Evolutionary conservation across 306 rosid species (phyloP).

Genomic region (Castanea crenata): DNA sequence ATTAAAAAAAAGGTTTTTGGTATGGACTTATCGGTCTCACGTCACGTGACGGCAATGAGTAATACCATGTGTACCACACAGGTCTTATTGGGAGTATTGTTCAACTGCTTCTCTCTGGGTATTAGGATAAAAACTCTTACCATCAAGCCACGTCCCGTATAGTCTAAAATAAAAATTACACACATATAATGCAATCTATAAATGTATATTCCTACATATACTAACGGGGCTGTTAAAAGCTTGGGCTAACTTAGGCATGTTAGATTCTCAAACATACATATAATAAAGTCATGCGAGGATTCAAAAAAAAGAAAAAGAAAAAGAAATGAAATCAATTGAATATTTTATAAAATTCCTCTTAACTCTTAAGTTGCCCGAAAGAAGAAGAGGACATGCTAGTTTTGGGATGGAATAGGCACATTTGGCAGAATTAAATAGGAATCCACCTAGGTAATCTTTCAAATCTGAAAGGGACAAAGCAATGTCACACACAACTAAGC

Average conservation of each 20-base stretch:
- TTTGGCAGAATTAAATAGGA: neutral
- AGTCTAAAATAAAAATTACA: too few relatives aligned
- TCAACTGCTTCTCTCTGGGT: fast-evolving
- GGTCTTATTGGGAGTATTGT: fast-evolving
- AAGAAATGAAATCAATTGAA: neutral
- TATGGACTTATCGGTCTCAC: too few relatives aligned
- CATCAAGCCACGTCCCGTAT: fast-evolving
- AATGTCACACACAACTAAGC: neutral
- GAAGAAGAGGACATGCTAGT: neutral
- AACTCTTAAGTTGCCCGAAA: neutral
- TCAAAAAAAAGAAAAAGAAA: neutral
- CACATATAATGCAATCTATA: too few relatives aligned
- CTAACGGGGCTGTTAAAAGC: neutral
- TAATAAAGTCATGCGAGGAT: neutral
- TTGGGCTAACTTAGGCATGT: neutral
- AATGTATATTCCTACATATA: too few relatives aligned
- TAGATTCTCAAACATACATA: neutral
- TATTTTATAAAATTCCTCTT: neutral
- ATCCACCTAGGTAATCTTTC: neutral
- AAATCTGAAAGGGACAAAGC: neutral
- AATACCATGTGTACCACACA: too few relatives aligned
- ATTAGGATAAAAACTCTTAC: fast-evolving
- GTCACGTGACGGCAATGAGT: fast-evolving
- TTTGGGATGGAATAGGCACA: neutral
- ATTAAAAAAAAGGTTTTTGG: too few relatives aligned